Evolutionary conservation across 1,139 yeast genomes (phyloP), one percentile per base, ranked within the genome.

Genomic region (Pichia sp.): DNA sequence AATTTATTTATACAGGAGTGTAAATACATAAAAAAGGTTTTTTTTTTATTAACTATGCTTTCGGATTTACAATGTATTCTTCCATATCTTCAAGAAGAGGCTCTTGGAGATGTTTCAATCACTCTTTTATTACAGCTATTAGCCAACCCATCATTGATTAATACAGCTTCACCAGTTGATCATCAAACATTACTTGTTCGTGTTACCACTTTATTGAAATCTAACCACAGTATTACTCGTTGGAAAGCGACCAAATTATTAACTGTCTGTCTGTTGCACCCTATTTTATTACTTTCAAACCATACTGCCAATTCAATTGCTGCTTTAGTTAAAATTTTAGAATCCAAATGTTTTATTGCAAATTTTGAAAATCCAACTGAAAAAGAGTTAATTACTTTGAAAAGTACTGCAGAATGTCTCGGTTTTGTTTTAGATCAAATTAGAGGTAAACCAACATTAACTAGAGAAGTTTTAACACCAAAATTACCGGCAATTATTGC

Each of bases 381-480:
- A 45, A 59, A 34, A 41, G 60, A 54, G 15, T 18, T 53, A 21
- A 45, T 56, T 16, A 51, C 61, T 19, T 38, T 57, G 38, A 50
- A 59, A 49, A 51, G 66, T 54, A 35, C 65, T 68, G 42, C 69
- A 74, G 52, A 72, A 61, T 47, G 71, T 74, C 32, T 71, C 75
- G 26, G 68, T 73, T 37, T 73, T 69, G 40, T 70, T 80, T 23
- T 60, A 76, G 42, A 65, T 70, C 47, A 61, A 34, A 80, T 85
- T 43, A 74, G 83, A 59, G 93, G 88, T 3, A 88, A 88, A 55
- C 87, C 95, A 2, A 79, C 89, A 1, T 68, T 89, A 37, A 81
- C 94, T 2, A 74, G 97, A 58, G 96, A 88, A 54, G 68, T 84
- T 7, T 70, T 88, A 45, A 85, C 95, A 1, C 95, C 96, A 4